Evolutionary conservation across 257 asterid genomes (phyloP), one percentile per base, ranked within the genome.

Genomic region (Nemophila menziesii): DNA sequence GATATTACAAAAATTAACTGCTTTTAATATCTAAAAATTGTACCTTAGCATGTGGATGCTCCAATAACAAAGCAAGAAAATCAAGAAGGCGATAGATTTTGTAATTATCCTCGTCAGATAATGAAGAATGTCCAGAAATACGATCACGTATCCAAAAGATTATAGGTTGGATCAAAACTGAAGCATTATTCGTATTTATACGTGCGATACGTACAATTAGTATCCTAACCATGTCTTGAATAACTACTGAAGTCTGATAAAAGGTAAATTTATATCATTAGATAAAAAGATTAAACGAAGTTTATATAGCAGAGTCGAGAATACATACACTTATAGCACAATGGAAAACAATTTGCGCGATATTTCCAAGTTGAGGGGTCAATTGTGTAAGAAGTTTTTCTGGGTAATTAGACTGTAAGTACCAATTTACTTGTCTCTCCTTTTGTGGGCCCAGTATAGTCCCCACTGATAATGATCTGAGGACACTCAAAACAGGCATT

Each of bases 1-100:
- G 54, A 48, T 48, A 43, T 20, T 14, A 29, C 16, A 33, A 38
- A 43, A 20, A 23, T 16, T 5, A 37, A 24, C 55, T 39, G 39
- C 27, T 24, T 22, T 43, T 20, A 43, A 18, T 39, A 19, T n/a
- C 15, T 15, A 20, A 11, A 33, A 46, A 48, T 20, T 48, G 17
- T 16, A 89, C 98, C 96, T 90, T 85, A 21, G 94, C 93, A 67
- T 65, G 61, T 42, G 96, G 94, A 66, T 90, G 98, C 65, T 90
- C 96, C 75, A 81, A 57, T 48, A 90, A 66, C 64, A 75, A 64
- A 45, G 81, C 71, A 42, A 85, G 62, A 67, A 85, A 90, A 56
- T 66, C 68, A 38, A 90, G 93, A 56, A 78, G 33, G 39, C 66
- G 85, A 57, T 79, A 70, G 43, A 82, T 74, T 96, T 90, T 90